Evolutionary conservation across 2,329 filamentous ascomycete genomes (phyloP), one percentile per base, ranked within the genome.

Genomic region (Pseudopyrenochaeta lycopersici): DNA sequence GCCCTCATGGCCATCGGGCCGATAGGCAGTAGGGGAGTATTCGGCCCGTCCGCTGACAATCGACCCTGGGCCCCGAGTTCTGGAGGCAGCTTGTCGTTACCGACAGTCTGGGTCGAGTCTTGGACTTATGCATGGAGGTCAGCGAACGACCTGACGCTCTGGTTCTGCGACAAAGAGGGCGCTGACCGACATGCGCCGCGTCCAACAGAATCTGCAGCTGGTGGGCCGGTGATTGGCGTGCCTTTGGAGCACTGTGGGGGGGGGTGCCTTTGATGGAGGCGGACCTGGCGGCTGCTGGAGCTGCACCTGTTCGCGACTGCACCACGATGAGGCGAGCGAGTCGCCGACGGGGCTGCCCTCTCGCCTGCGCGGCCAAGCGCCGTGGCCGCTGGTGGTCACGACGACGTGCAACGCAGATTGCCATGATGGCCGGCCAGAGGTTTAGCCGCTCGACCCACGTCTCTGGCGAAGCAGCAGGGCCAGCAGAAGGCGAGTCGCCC

Each of bases 401-500:
- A 36, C 6, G 6, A 15, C 12, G 12, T 7, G 2, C 33, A 3
- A 17, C 7, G n/a, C 33, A 7, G 12, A 7, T n/a, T 36, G 33
- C n/a, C 23, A 27, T 36, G 7, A 41, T 21, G 18, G 18, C 17
- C 18, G 21, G 39, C 27, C 18, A 12, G 27, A 31, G 23, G 41
- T 44, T 32, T 35, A 33, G 7, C 30, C 42, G 42, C 42, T 32
- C 42, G 42, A 45, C 30, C 29, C 32, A 39, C 23, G n/a, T 9
- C 17, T 31, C 12, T 18, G 32, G 32, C 31, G 17, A 15, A n/a
- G 7, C 20, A 23, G 23, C 31, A 46, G 32, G 43, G 31, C n/a
- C 18, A 20, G 32, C 17, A 11, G 46, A 41, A 36, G 41, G 56
- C 53, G 56, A 54, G 47, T 59, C 56, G 56, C 56, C 56, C 52